phyloP scores from a whole-genome alignment of 768 basidiomycete species.

The Auricularia auricula-judae region DNA sequence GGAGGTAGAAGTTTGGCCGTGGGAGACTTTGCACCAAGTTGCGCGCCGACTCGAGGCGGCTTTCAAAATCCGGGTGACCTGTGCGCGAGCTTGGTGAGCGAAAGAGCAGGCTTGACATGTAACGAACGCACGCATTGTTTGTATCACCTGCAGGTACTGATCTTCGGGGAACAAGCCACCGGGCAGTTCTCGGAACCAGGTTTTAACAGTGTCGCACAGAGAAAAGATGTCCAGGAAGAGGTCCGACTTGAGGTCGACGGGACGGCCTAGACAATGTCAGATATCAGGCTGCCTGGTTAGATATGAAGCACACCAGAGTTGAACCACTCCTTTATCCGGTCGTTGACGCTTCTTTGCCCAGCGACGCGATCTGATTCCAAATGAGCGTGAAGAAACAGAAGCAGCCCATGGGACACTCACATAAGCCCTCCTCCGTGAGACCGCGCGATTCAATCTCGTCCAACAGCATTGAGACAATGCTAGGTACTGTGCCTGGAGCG shows the following conservation, averaged over 20 bases:
- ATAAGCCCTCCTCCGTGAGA: constrained; percentile 72
- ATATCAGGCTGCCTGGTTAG: constrained; percentile 35
- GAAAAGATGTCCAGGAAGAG: constrained; percentile 65
- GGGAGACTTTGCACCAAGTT: constrained; percentile 59
- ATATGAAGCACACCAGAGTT: constrained; percentile 42
- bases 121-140: constrained; percentile 50
- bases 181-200: constrained; percentile 76
- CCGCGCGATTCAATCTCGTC: constrained; percentile 65
- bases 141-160: constrained; percentile 58
- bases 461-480: constrained; percentile 53
- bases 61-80: constrained; percentile 63
- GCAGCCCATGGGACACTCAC: constrained; percentile 30
- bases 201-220: constrained; percentile 73
- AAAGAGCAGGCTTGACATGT: not conserved
- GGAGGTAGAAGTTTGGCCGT: constrained; percentile 62
- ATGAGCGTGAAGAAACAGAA: not conserved
- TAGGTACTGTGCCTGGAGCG: constrained; percentile 49
- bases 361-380: constrained; percentile 60
- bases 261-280: constrained; percentile 24
- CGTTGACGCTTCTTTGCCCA: constrained; percentile 62
- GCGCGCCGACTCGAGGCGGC: constrained; percentile 53
- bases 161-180: constrained; percentile 66
- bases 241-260: constrained; percentile 21
- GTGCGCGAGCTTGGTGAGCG: constrained; percentile 9
- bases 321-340: constrained; percentile 58